These are phyloP conservation scores for Melampsora larici-populina DNA, from an alignment of 1,284 basidiomycete species.

Conservation along the genomic window DNA sequence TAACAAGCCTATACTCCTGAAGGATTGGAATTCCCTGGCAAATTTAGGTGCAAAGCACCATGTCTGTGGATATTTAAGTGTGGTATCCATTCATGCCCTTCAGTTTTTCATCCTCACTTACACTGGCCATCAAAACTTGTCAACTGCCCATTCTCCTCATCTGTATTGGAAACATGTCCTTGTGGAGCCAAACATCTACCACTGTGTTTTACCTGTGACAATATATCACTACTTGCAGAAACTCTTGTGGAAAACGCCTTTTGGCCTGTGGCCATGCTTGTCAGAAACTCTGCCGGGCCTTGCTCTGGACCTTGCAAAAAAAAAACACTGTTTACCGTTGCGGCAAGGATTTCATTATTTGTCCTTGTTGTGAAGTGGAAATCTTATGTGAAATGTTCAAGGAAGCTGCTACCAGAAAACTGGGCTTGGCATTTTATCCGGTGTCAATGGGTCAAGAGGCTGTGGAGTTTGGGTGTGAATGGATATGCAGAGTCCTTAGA, in stretches of 20 bases:
- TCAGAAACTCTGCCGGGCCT: conserved; percentile 21
- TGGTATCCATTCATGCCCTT: conserved; percentile 28
- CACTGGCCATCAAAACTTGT: conserved; percentile 2
- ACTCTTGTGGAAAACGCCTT: conserved; percentile 20
- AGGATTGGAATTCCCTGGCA: conserved; percentile 20
- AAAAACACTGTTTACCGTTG: conserved; percentile 23
- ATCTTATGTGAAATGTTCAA: not conserved
- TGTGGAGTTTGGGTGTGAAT: conserved; percentile 29
- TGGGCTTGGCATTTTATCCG: not conserved
- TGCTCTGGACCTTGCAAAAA: conserved; percentile 28
- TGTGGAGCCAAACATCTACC: conserved; percentile 8
- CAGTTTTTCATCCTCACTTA: conserved; percentile 24
- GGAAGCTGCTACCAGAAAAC: not conserved
- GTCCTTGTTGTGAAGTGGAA: conserved; percentile 32
- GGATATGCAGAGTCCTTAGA: conserved; percentile 23
- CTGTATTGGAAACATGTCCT: conserved; percentile 9
- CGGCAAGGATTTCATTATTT: conserved; percentile 21
- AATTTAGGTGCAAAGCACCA: conserved; percentile 27
- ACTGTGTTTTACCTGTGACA: conserved; percentile 2
- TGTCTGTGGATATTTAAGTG: conserved; percentile 36
- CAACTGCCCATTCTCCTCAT: conserved; percentile 30
- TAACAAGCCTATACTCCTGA: not conserved
- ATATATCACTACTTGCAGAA: conserved; percentile 33
- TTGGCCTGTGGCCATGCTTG: conserved; percentile 26
- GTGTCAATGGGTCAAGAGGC: not conserved